Evolutionary conservation across 306 rosid species (phyloP).

Genomic region (Prunus salicina): DNA sequence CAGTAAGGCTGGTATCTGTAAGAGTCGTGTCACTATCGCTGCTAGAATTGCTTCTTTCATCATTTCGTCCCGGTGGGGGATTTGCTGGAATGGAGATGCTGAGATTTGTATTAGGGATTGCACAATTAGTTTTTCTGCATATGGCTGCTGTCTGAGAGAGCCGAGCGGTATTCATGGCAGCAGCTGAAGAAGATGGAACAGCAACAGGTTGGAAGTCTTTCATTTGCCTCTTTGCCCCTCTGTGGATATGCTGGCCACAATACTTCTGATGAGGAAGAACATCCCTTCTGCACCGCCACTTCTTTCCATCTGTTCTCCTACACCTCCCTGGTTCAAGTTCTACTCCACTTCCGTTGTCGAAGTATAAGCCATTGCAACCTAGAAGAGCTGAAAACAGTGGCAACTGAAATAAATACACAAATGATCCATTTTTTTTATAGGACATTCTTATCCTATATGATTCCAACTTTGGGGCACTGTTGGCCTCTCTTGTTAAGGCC

Average conservation of each 20-base stretch:
- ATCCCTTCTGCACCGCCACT: slow-evolving; percentile 73
- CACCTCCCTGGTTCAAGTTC: slow-evolving; percentile 67
- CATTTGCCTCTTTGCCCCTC: slow-evolving; percentile 67
- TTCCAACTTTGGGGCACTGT: not conserved
- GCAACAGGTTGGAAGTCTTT: slow-evolving; percentile 21
- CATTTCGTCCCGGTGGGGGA: slow-evolving; percentile 15
- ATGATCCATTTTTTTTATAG: not conserved
- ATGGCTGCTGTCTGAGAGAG: slow-evolving; percentile 16
- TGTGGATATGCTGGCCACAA: slow-evolving; percentile 68
- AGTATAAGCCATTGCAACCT: slow-evolving; percentile 36
- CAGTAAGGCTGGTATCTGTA: slow-evolving; percentile 47
- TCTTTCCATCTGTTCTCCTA: slow-evolving; percentile 88
- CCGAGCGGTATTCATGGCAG: slow-evolving; percentile 19
- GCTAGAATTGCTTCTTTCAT: slow-evolving; percentile 41
- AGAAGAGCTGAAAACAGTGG: slow-evolving; percentile 41
- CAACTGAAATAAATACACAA: not conserved
- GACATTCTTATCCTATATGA: not conserved
- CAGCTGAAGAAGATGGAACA: slow-evolving; percentile 21
- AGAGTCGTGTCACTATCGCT: slow-evolving; percentile 60
- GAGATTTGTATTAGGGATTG: slow-evolving; percentile 54
- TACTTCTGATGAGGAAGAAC: slow-evolving; percentile 65
- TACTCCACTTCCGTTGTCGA: slow-evolving; percentile 19
- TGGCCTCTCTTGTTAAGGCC: not conserved
- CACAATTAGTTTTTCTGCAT: slow-evolving; percentile 20
- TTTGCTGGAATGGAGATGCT: slow-evolving; percentile 58